These are phyloP conservation scores for Tilletia caries DNA, from an alignment of 1,284 basidiomycete species.

Conservation along the genomic window DNA sequence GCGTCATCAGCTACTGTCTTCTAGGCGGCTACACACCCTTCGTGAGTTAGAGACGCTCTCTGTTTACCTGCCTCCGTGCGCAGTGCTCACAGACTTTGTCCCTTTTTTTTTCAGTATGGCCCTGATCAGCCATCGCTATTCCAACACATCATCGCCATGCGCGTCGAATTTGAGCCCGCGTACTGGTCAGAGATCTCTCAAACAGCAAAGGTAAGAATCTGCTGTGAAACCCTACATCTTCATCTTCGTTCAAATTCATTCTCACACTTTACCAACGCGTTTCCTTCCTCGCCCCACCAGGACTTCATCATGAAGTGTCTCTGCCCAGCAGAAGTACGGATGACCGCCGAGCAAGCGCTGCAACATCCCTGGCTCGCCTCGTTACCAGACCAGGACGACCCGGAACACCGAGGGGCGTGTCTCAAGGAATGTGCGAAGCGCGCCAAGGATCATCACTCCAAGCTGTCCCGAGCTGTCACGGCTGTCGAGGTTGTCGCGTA, in stretches of 20 bases:
- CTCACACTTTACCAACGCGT: not conserved
- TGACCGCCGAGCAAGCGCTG: conserved; percentile 46
- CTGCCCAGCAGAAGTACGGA: conserved; percentile 40
- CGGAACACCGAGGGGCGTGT: conserved; percentile 34
- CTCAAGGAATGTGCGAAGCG: conserved; percentile 42
- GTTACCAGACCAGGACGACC: conserved; percentile 31
- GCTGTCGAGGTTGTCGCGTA: conserved; percentile 46
- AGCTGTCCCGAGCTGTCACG: conserved; percentile 44
- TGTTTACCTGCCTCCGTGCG: not conserved
- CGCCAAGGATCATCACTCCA: conserved; percentile 28
- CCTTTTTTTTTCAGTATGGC: conserved; percentile 23
- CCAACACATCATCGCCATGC: conserved; percentile 46
- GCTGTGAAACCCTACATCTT: not conserved
- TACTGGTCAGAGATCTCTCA: conserved; percentile 50
- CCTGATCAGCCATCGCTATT: conserved; percentile 46
- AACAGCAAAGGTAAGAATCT: conserved; percentile 26
- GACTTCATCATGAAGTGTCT: conserved; percentile 51
- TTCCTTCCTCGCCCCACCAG: not conserved
- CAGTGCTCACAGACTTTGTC: not conserved
- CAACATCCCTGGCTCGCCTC: conserved; percentile 48
- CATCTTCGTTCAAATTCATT: not conserved
- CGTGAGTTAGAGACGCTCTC: not conserved
- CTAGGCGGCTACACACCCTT: conserved; percentile 53
- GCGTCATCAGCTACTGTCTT: conserved; percentile 51
- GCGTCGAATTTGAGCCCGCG: conserved; percentile 44